phyloP scores from a whole-genome alignment of 2,329 filamentous ascomycete species.

The Exophiala sp. region DNA sequence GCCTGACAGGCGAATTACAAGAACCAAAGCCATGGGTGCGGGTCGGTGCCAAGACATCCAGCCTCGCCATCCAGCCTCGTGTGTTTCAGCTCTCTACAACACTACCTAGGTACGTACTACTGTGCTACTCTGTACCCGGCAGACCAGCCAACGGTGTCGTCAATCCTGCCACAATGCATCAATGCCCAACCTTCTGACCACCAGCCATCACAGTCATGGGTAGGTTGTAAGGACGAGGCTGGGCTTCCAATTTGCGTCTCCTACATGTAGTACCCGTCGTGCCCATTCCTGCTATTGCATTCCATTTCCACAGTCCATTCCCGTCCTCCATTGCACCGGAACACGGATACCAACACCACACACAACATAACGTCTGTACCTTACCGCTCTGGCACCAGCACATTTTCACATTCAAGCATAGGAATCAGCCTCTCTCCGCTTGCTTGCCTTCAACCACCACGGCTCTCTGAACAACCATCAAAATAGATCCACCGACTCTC shows the following conservation, averaged over 20 bases:
- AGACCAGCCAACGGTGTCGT: not conserved
- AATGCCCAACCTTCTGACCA: conserved; percentile 9
- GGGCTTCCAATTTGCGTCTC: conserved; percentile 13
- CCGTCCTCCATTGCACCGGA: not conserved
- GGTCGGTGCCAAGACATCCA: not conserved
- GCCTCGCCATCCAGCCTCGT: conserved; percentile 9
- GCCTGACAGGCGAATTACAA: not conserved
- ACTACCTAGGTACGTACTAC: too few relatives aligned
- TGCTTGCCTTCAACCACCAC: not conserved
- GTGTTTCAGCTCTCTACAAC: too few relatives aligned
- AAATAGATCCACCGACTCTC: conserved; percentile 20
- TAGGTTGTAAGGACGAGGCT: conserved; percentile 12
- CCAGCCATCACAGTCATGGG: conserved; percentile 16
- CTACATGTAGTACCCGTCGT: conserved; percentile 17
- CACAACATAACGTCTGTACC: not conserved
- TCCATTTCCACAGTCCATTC: conserved; percentile 10
- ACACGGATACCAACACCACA: conserved; percentile 3
- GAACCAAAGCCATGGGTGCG: not conserved
- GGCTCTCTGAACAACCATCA: conserved; percentile 8
- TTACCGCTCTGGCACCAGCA: not conserved
- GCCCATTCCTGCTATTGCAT: conserved; percentile 15
- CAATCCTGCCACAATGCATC: conserved; percentile 6
- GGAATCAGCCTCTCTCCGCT: too few relatives aligned
- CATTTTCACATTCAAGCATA: not conserved
- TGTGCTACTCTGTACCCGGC: too few relatives aligned